Conservation (phyloP, 2,329 filamentous ascomycete genomes). For the Nemania bipapillata region DNA sequence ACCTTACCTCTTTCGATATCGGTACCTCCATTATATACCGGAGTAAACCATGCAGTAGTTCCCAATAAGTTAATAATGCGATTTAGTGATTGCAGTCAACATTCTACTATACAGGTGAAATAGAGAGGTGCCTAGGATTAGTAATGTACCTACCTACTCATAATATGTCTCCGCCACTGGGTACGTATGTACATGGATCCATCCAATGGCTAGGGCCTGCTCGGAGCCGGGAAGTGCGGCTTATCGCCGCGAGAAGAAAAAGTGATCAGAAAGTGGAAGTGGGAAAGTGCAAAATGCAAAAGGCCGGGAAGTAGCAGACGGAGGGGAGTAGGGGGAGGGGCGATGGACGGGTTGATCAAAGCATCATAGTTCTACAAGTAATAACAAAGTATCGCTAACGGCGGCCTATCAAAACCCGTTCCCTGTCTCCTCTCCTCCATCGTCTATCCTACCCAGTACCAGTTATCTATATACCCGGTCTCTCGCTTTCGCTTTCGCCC, state of each 20-base stretch:
- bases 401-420: constrained; percentile 25
- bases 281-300: constrained; percentile 13
- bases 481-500: constrained; percentile 3
- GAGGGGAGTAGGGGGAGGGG: constrained; percentile 18
- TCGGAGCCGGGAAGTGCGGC: constrained; percentile 36
- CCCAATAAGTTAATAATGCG: too few relatives aligned
- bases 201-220: constrained; percentile 3
- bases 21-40: too few relatives aligned
- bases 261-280: too few relatives aligned
- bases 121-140: background rate
- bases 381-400: constrained; percentile 22
- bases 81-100: background rate
- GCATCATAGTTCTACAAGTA: too few relatives aligned
- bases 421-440: background rate
- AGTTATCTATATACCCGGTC: constrained; percentile 14
- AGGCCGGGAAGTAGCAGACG: constrained; percentile 10
- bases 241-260: too few relatives aligned
- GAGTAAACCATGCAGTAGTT: too few relatives aligned
- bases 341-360: constrained; percentile 33
- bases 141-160: background rate
- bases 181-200: background rate
- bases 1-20: background rate
- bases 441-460: background rate
- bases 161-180: constrained; percentile 6
- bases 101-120: background rate